Percentiles rank a stretch among this genome's conserved stretches.
Evolutionary conservation across 805 yeast genomes (phyloP).

Genomic region (Brettanomyces anomalus): DNA sequence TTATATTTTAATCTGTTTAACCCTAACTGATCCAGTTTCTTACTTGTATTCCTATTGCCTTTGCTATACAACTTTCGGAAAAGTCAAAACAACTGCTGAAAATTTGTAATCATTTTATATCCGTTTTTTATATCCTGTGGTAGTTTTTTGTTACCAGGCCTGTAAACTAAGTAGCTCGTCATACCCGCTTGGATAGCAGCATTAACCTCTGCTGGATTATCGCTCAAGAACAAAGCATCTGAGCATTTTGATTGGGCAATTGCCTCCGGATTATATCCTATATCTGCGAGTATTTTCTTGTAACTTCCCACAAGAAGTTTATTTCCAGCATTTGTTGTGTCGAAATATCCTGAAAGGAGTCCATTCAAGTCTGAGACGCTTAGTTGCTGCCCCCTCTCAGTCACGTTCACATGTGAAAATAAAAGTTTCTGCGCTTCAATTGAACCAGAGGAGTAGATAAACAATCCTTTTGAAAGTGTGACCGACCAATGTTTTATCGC

Average conservation of each 20-base stretch:
- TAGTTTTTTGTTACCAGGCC: conserved; percentile 67
- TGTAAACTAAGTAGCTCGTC: conserved; percentile 44
- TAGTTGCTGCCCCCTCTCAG: conserved; percentile 16
- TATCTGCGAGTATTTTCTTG: conserved; percentile 34
- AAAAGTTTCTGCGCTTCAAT: conserved; percentile 78
- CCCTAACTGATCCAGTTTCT: too few species aligned
- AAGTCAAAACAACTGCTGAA: conserved; percentile 18
- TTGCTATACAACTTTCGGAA: too few species aligned
- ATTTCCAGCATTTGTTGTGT: conserved; percentile 75
- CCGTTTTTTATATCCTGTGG: conserved; percentile 24
- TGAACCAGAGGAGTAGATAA: conserved; percentile 85
- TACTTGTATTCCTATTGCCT: not conserved
- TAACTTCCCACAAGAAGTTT: conserved; percentile 56
- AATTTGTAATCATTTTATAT: conserved; percentile 21
- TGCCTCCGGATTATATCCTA: conserved; percentile 8
- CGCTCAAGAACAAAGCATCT: conserved; percentile 62
- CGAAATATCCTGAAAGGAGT: conserved; percentile 61
- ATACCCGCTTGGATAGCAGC: conserved; percentile 69
- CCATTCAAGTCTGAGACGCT: conserved; percentile 41
- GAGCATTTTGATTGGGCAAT: conserved; percentile 10
- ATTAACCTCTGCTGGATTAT: conserved; percentile 64
- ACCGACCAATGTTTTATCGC: conserved; percentile 38
- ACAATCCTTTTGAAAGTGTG: conserved; percentile 29
- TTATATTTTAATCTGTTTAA: not conserved
- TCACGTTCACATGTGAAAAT: conserved; percentile 50